Percentiles rank a stretch among this genome's conserved stretches.
These are phyloP conservation scores for Moniliophthora roreri DNA, from an alignment of 1,284 basidiomycete species.

Conservation along the genomic window DNA sequence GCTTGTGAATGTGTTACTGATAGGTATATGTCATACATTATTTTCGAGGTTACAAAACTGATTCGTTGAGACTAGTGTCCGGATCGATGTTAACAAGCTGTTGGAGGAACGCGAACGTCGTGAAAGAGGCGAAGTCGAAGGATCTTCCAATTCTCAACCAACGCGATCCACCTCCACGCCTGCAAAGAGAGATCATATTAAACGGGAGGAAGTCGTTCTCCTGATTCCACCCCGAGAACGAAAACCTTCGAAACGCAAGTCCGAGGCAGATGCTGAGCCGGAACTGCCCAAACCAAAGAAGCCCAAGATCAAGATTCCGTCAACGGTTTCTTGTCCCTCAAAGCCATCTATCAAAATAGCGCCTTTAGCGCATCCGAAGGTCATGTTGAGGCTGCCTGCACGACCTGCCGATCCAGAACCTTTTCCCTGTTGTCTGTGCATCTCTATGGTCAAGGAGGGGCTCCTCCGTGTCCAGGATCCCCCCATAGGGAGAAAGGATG, in stretches of 20 bases:
- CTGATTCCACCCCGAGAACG: constrained; percentile 15
- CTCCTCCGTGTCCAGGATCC: constrained; percentile 73
- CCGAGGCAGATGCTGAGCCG: constrained; percentile 30
- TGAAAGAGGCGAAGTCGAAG: constrained; percentile 38
- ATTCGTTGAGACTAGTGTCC: constrained; percentile 58
- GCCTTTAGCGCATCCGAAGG: background rate
- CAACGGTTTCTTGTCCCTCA: constrained; percentile 22
- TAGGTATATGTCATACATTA: constrained; percentile 51
- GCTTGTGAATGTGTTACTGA: constrained; percentile 83
- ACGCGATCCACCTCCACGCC: constrained; percentile 7
- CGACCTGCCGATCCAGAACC: constrained; percentile 53
- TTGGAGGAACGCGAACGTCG: constrained; percentile 51
- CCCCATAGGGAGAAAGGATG: constrained; percentile 53
- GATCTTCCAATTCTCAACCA: constrained; percentile 7
- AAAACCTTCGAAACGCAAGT: constrained; percentile 28
- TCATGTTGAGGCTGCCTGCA: constrained; percentile 59
- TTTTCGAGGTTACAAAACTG: constrained; percentile 12
- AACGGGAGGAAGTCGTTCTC: constrained; percentile 9
- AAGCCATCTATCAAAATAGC: constrained; percentile 39
- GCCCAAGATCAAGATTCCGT: constrained; percentile 17
- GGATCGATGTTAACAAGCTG: constrained; percentile 87
- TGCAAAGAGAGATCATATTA: constrained; percentile 13
- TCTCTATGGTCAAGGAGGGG: constrained; percentile 54
- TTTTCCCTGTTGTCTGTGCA: constrained; percentile 83
- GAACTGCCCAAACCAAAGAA: constrained; percentile 35